A percentile compares a stretch with the other conserved stretches of the same genome.
Evolutionary conservation across 306 rosid species (phyloP).

Genomic region (Herpetospermum pedunculosum): DNA sequence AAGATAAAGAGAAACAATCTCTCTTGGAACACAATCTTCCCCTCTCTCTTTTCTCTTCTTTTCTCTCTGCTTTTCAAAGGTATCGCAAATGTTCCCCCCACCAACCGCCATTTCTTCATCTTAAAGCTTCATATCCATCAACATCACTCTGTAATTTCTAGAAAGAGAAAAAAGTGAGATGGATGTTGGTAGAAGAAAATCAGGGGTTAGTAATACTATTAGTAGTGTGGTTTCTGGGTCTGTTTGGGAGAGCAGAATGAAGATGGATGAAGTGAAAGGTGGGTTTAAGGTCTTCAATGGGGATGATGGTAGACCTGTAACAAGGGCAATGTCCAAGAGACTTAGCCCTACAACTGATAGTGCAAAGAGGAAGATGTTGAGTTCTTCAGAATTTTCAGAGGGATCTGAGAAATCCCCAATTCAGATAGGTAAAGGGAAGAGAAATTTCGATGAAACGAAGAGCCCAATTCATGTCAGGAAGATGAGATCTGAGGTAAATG

Average conservation of each 20-base stretch:
- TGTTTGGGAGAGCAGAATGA: constrained; percentile 11
- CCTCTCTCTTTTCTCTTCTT: background rate
- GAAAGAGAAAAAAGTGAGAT: background rate
- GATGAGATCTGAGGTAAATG: constrained; percentile 29
- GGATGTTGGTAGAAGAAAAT: constrained; percentile 1
- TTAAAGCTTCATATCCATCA: constrained; percentile 27
- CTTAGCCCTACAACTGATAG: constrained; percentile 1
- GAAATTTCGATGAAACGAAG: constrained; percentile 30
- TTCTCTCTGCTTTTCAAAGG: constrained; percentile 29
- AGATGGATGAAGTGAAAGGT: constrained; percentile 10
- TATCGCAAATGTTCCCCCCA: constrained; percentile 44
- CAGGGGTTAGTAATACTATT: background rate
- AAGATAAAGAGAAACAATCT: background rate
- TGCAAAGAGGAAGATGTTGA: constrained; percentile 64
- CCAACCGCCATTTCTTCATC: constrained; percentile 54
- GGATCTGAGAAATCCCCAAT: constrained; percentile 30
- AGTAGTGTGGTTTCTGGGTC: background rate
- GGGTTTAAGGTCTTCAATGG: constrained; percentile 51
- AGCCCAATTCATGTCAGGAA: constrained; percentile 34
- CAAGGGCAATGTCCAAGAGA: constrained; percentile 11
- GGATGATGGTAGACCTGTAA: constrained; percentile 13
- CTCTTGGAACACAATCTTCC: background rate
- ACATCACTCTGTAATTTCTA: background rate
- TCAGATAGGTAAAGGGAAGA: constrained; percentile 33
- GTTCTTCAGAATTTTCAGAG: constrained; percentile 24